phyloP scores from a whole-genome alignment of 2,329 filamentous ascomycete genomes.

The Lecanicillium sp. region DNA sequence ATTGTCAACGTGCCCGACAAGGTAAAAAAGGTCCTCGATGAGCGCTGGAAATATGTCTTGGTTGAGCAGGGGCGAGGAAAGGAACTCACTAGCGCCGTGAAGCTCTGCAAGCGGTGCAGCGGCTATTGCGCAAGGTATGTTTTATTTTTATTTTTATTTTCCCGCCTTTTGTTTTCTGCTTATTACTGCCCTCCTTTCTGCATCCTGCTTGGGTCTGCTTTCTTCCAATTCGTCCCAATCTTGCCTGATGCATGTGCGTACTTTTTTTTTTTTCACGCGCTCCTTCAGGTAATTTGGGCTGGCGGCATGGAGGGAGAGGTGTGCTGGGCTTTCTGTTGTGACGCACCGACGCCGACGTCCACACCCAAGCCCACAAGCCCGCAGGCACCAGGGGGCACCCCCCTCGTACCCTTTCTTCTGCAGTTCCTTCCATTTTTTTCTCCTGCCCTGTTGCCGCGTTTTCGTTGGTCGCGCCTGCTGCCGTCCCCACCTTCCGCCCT shows the following conservation, averaged over 20 bases:
- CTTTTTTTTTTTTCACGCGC: no score
- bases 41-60: constrained; percentile 93
- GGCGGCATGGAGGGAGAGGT: no score
- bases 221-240: constrained; percentile 2
- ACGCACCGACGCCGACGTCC: no score
- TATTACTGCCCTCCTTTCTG: constrained; percentile 1
- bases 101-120: constrained; percentile 87
- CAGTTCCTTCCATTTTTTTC: constrained; percentile 2
- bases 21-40: constrained; percentile 91
- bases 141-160: background rate
- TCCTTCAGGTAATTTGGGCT: no score
- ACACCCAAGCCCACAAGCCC: no score
- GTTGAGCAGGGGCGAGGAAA: constrained; percentile 91
- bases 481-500: constrained; percentile 5
- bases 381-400: no score
- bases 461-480: background rate
- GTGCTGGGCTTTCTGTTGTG: no score
- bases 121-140: constrained; percentile 83
- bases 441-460: background rate
- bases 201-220: background rate
- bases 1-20: constrained; percentile 95
- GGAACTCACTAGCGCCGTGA: constrained; percentile 91
- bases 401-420: background rate
- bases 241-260: no score
- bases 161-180: background rate